Percentiles rank a stretch among this genome's conserved stretches.
Conservation (phyloP, 345 rosid genomes). For the Melaleuca quinquenervia region DNA sequence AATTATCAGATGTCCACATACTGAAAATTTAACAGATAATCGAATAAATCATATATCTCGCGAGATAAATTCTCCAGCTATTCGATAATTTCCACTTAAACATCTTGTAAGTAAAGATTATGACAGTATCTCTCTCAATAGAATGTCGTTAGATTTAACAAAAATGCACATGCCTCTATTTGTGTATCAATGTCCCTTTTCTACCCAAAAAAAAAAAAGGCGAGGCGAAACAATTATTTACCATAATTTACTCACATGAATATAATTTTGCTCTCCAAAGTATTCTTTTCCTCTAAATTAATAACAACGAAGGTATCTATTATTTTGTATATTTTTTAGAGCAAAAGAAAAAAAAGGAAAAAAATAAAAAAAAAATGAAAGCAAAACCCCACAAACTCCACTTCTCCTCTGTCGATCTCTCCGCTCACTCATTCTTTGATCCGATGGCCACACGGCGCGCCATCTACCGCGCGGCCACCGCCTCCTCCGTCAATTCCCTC, state of each 20-base stretch:
- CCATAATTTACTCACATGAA: not conserved
- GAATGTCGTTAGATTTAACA: too few species aligned
- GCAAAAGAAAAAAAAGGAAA: not conserved
- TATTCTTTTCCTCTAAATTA: not conserved
- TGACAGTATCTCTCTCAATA: too few species aligned
- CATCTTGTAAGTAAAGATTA: not conserved
- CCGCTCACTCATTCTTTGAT: not conserved
- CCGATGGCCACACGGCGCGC: conserved; percentile 2
- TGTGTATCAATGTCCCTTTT: not conserved
- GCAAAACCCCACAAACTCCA: not conserved
- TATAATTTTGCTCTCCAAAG: not conserved
- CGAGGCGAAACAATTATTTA: not conserved
- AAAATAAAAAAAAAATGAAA: not conserved
- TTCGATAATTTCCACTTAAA: accelerated
- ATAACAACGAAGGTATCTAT: too few species aligned
- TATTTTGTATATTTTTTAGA: too few species aligned
- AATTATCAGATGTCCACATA: not conserved
- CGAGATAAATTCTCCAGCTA: not conserved
- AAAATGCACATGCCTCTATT: too few species aligned
- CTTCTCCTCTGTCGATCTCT: not conserved
- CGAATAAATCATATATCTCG: too few species aligned
- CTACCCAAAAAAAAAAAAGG: not conserved
- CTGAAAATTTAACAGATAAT: too few species aligned
- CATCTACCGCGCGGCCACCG: conserved; percentile 7
- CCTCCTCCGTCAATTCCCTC: conserved; percentile 9